Percentiles rank a stretch among this genome's conserved stretches.
phyloP scores from a whole-genome alignment of 129 eudicot genomes.

The Helichrysum umbraculigerum region DNA sequence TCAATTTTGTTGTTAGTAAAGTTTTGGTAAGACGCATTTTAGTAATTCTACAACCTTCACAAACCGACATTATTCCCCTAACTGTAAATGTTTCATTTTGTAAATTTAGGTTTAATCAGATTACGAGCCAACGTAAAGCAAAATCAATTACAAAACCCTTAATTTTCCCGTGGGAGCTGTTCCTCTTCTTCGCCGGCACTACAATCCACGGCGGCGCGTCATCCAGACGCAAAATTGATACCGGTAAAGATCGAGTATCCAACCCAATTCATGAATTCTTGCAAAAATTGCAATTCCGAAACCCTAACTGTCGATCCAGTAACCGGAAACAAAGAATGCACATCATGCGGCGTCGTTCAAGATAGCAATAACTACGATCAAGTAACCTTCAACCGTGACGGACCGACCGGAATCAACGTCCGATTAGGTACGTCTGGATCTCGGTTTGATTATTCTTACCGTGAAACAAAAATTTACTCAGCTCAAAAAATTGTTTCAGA shows the following conservation, averaged over 20 bases:
- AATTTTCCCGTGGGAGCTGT: too few species aligned
- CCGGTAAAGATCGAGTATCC: not conserved
- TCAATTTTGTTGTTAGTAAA: too few species aligned
- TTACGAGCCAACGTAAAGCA: too few species aligned
- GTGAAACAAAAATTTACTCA: constrained; percentile 22
- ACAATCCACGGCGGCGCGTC: too few species aligned
- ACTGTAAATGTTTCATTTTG: too few species aligned
- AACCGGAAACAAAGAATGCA: constrained; percentile 32
- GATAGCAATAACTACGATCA: not conserved
- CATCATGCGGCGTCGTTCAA: constrained; percentile 15
- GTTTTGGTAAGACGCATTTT: too few species aligned
- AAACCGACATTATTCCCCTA: too few species aligned
- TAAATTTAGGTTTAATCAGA: too few species aligned
- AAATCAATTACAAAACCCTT: not conserved
- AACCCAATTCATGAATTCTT: not conserved
- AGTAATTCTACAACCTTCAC: too few species aligned
- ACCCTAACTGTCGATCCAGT: constrained; percentile 41
- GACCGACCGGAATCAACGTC: constrained; percentile 27
- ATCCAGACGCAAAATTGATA: too few species aligned
- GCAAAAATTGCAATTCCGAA: constrained; percentile 22
- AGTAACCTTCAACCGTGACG: constrained; percentile 49
- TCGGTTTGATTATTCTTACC: constrained; percentile 38
- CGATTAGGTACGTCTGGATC: constrained; percentile 18
- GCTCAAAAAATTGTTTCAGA: constrained; percentile 27
- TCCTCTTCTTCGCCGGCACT: too few species aligned